Conservation (phyloP, 805 yeast genomes). For the Pichia scutulata region DNA sequence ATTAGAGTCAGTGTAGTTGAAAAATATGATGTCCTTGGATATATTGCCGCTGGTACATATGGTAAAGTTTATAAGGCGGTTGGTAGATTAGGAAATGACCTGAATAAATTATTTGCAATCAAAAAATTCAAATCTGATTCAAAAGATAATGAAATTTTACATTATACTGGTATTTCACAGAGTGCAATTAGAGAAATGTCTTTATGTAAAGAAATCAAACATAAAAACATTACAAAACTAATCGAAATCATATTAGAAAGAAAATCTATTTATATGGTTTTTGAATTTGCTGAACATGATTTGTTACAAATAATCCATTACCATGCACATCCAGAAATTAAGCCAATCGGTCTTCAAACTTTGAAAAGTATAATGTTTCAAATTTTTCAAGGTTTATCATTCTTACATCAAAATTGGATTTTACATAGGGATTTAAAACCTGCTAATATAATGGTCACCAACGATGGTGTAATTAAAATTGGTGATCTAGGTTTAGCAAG, state of each 20-base stretch:
- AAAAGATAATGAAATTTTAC: constrained; percentile 74
- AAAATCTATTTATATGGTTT: constrained; percentile 88
- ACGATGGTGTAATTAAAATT: constrained; percentile 84
- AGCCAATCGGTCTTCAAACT: constrained; percentile 69
- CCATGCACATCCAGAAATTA: constrained; percentile 84
- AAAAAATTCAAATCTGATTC: constrained; percentile 93
- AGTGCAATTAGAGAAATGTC: constrained; percentile 96
- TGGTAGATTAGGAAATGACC: constrained; percentile 28
- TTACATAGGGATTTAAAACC: constrained; percentile 95
- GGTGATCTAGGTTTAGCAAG: constrained; percentile 94
- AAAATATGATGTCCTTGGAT: constrained; percentile 82
- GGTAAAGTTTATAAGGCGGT: constrained; percentile 92
- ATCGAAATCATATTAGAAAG: constrained; percentile 81
- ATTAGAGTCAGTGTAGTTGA: constrained; percentile 68
- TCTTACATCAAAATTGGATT: constrained; percentile 92
- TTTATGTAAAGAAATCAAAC: constrained; percentile 76
- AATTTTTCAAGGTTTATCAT: constrained; percentile 83
- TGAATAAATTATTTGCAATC: constrained; percentile 58
- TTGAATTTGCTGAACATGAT: constrained; percentile 96
- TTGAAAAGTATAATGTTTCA: constrained; percentile 88
- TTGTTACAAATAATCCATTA: constrained; percentile 86
- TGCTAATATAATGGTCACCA: constrained; percentile 93
- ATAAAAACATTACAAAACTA: constrained; percentile 71
- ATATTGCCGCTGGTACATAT: constrained; percentile 97
- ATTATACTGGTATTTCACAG: constrained; percentile 93